A percentile compares a stretch with the other conserved stretches of the same genome.
Evolutionary conservation across 2,329 filamentous ascomycete species (phyloP).

Genomic region (Massarina eburnea): DNA sequence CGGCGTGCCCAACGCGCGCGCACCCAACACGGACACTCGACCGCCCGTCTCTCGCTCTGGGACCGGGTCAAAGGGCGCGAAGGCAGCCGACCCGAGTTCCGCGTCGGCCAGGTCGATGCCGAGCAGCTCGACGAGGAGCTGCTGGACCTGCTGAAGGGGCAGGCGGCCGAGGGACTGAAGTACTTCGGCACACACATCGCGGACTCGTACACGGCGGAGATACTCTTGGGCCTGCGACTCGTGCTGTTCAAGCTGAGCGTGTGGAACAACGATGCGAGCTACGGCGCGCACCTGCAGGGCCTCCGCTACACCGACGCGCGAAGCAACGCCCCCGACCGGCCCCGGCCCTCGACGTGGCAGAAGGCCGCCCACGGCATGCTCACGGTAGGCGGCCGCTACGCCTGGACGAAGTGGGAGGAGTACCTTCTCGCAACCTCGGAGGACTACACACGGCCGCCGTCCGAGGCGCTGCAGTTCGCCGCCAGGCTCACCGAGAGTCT

Average conservation of each 20-base stretch:
- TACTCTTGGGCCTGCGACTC: slow-evolving; percentile 73
- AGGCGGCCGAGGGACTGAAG: slow-evolving; percentile 85
- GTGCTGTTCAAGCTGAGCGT: slow-evolving; percentile 92
- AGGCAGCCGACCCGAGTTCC: slow-evolving; percentile 81
- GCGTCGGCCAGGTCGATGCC: slow-evolving; percentile 94
- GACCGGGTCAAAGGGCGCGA: slow-evolving; percentile 71
- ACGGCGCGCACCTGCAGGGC: slow-evolving; percentile 90
- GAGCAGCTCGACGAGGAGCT: slow-evolving; percentile 94
- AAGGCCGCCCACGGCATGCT: slow-evolving; percentile 81
- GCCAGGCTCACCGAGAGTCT: slow-evolving; percentile 68
- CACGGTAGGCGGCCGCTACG: slow-evolving; percentile 85
- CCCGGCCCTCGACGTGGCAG: slow-evolving; percentile 76
- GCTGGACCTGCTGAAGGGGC: slow-evolving; percentile 77
- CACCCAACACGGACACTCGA: slow-evolving; percentile 58
- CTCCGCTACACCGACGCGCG: slow-evolving; percentile 87
- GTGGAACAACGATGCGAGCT: slow-evolving; percentile 95
- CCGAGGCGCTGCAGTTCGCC: slow-evolving; percentile 57
- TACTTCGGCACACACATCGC: slow-evolving; percentile 77
- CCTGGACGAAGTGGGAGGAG: slow-evolving; percentile 89
- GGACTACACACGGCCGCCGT: slow-evolving; percentile 63
- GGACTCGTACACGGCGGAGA: slow-evolving; percentile 87
- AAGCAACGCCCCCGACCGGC: slow-evolving; percentile 53
- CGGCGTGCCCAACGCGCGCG: slow-evolving; percentile 77
- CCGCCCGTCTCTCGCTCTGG: slow-evolving; percentile 60
- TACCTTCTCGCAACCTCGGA: slow-evolving; percentile 78